These are phyloP conservation scores for Mycena metata DNA, from an alignment of 768 basidiomycete genomes.

Conservation along the genomic window DNA sequence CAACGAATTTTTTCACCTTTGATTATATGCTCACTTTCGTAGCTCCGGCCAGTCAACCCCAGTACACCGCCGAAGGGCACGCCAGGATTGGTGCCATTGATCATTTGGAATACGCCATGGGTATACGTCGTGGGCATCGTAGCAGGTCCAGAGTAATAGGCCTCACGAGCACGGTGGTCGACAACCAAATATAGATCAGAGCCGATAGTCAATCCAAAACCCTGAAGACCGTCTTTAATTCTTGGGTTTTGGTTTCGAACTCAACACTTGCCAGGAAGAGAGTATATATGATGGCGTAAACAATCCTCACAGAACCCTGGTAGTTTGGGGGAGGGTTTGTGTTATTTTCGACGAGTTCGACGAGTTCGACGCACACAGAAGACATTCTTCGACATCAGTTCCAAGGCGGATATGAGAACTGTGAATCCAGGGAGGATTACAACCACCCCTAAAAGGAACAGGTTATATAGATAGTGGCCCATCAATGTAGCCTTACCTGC, in stretches of 20 bases:
- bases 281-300: constrained; percentile 90
- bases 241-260: constrained; percentile 2
- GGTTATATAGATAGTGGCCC: neutral
- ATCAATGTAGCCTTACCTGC: constrained; percentile 60
- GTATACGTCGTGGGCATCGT: constrained; percentile 57
- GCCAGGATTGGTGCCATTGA: constrained; percentile 60
- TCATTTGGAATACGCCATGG: constrained; percentile 67
- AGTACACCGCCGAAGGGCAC: constrained; percentile 58
- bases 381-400: constrained; percentile 84
- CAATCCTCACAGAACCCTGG: constrained; percentile 84
- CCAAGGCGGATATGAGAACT: constrained; percentile 72
- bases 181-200: constrained; percentile 85
- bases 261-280: constrained; percentile 73
- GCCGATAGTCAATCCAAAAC: constrained; percentile 87
- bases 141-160: constrained; percentile 63
- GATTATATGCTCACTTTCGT: constrained; percentile 60
- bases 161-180: constrained; percentile 66
- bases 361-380: too few species aligned
- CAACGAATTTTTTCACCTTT: constrained; percentile 54
- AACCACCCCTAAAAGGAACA: constrained; percentile 62
- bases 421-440: constrained; percentile 92
- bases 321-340: too few species aligned
- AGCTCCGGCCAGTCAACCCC: constrained; percentile 54
- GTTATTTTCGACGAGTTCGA: too few species aligned
- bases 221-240: constrained; percentile 55